Conservation (phyloP, 169 alveolate species). For the Cytauxzoon felis region DNA sequence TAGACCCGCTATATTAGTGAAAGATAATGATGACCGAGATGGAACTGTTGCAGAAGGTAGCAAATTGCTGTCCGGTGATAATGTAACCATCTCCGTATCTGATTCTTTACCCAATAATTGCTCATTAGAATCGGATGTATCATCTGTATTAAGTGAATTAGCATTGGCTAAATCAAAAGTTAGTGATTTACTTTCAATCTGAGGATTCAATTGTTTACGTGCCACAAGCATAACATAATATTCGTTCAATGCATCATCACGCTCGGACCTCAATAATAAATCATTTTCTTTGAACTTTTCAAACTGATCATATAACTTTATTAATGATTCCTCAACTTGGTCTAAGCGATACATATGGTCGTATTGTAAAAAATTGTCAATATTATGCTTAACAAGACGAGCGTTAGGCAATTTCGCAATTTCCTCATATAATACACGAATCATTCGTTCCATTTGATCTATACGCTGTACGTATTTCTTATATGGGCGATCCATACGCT, state of each 20-base stretch:
- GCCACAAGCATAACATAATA: conserved; percentile 76
- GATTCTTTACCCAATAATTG: conserved; percentile 50
- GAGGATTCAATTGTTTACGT: conserved; percentile 64
- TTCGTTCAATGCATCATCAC: conserved; percentile 81
- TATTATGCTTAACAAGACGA: conserved; percentile 68
- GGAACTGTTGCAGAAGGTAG: neutral
- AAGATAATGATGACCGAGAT: conserved; percentile 64
- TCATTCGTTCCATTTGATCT: conserved; percentile 87
- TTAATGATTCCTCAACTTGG: conserved; percentile 83
- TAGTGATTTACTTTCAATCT: neutral
- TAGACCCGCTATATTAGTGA: conserved; percentile 89
- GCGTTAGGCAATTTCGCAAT: conserved; percentile 77
- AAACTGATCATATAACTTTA: conserved; percentile 83
- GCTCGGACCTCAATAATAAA: conserved; percentile 71
- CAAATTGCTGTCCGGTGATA: conserved; percentile 5
- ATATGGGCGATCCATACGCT: conserved; percentile 84
- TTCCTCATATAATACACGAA: conserved; percentile 77
- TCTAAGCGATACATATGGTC: conserved; percentile 78
- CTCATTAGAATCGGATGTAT: conserved; percentile 56
- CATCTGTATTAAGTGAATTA: conserved; percentile 37
- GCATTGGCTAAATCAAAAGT: conserved; percentile 21
- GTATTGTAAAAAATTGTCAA: conserved; percentile 77
- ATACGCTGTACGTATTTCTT: conserved; percentile 86
- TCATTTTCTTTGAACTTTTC: conserved; percentile 83
- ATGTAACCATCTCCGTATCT: conserved; percentile 52